Base-by-base conservation (phyloP, 2,329 filamentous ascomycete species). In the Thelonectria rubi region DNA sequence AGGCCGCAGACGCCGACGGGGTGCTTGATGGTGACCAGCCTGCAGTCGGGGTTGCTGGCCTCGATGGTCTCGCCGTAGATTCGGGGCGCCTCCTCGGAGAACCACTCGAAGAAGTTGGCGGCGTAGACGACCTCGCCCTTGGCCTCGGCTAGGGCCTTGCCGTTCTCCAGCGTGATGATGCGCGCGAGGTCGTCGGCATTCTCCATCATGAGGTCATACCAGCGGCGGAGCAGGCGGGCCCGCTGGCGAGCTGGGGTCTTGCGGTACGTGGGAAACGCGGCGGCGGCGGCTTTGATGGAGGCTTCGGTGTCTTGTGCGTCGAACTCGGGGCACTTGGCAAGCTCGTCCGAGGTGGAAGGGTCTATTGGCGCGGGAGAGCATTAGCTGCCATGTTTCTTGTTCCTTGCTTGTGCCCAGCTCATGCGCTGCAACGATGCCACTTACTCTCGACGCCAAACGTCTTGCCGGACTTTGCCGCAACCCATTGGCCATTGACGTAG, bases 401-500 rank as follows among this genome's bases (percentile, higher is more conserved):
- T 24, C 15, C 20, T 32, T 47, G 21, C 20, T 26, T 47, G 5
- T n/a, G 9, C 18, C 12, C 12, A 37, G 21, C 11, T 30, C 21
- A 48, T 48, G 46, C 46, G 30, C 14, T 48, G 47, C n/a, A 37
- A 46, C 40, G 7, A 49, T 52, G 50, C 32, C 11, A 65, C 72
- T 60, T 78, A 88, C 86, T 87, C 67, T 84, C 81, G 59, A 93
- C 88, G 69, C 91, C 85, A 73, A 94, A 94, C 46, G 86, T 91
- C 81, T 91, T 84, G 65, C 89, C 88, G 1, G 89, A 91, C 69
- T 86, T 84, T 63, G 91, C 90, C 67, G 80, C 80, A 59, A 93
- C 84, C 88, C 91, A 94, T 82, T 92, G 82, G 71, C 91, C 91
- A 75, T 94, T 91, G 72, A 94, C 86, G 73, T 90, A 93, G 63